phyloP scores from a whole-genome alignment of 257 asterid genomes.

The Galeopsis tetrahit region DNA sequence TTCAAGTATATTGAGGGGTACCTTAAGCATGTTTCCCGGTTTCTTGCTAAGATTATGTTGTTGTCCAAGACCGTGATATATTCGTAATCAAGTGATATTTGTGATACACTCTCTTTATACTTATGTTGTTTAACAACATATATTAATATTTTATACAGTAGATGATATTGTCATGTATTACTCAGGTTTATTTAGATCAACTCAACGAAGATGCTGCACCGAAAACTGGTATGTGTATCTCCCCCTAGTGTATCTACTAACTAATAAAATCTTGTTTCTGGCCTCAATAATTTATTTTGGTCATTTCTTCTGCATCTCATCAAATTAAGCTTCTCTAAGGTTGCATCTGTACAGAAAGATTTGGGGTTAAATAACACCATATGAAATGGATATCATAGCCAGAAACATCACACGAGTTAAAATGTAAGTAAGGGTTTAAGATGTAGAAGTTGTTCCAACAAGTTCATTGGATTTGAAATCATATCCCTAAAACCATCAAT shows the following conservation, averaged over 20 bases:
- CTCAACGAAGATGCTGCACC: slow-evolving; percentile 58
- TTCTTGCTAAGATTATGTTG: neutral
- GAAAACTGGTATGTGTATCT: slow-evolving; percentile 57
- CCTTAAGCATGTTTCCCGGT: neutral
- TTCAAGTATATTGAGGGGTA: neutral
- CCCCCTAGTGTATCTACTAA: slow-evolving; percentile 18
- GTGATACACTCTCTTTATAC: neutral
- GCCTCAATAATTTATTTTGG: slow-evolving; percentile 27
- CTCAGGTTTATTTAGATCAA: slow-evolving; percentile 73
- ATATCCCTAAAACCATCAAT: slow-evolving; percentile 2
- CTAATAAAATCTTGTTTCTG: slow-evolving; percentile 16
- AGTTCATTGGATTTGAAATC: slow-evolving; percentile 11
- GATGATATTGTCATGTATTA: slow-evolving; percentile 29
- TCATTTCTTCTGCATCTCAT: slow-evolving; percentile 22
- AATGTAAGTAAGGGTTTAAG: neutral
- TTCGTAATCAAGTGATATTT: neutral
- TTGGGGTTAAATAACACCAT: neutral
- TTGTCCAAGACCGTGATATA: neutral
- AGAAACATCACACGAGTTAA: neutral
- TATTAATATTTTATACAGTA: slow-evolving; percentile 15
- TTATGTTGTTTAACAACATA: slow-evolving; percentile 9
- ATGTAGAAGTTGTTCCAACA: neutral
- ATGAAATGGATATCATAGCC: neutral
- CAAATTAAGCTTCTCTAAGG: slow-evolving; percentile 22
- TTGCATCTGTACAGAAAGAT: slow-evolving; percentile 10